Percentiles rank a stretch among this genome's conserved stretches.
These are phyloP conservation scores for Moringa oleifera DNA, from an alignment of 345 rosid species.

Conservation along the genomic window DNA sequence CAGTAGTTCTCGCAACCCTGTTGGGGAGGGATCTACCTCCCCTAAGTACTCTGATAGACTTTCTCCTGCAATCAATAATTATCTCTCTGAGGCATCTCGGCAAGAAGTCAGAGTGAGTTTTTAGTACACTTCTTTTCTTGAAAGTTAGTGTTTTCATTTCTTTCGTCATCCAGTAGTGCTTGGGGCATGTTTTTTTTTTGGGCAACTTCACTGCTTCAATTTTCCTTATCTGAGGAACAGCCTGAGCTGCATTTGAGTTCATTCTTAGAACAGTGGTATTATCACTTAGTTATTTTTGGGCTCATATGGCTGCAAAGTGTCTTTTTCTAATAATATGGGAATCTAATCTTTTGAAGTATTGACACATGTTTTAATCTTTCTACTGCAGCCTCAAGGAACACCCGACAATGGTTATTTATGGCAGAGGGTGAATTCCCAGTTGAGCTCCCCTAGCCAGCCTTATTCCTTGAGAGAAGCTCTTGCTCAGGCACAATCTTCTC, in stretches of 20 bases:
- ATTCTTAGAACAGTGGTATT: not conserved
- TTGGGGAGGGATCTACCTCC: constrained; percentile 75
- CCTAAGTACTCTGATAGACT: constrained; percentile 98
- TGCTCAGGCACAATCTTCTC: constrained; percentile 96
- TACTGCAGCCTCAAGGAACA: constrained; percentile 82
- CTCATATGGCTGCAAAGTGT: not conserved
- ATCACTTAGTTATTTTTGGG: too few relatives aligned
- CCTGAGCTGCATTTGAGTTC: not conserved
- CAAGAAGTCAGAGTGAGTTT: constrained; percentile 90
- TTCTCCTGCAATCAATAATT: constrained; percentile 90
- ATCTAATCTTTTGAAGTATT: too few relatives aligned
- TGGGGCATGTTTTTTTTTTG: not conserved
- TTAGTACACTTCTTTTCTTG: not conserved
- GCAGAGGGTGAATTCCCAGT: constrained; percentile 97
- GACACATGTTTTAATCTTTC: constrained; percentile 24
- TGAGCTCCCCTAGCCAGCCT: constrained; percentile 98
- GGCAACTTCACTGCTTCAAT: not conserved
- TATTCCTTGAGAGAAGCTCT: constrained; percentile 98
- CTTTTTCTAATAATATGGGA: constrained; percentile 1
- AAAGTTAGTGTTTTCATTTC: not conserved
- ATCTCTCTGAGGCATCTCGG: constrained; percentile 95
- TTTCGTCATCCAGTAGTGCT: not conserved
- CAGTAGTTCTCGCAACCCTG: constrained; percentile 82
- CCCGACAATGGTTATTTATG: constrained; percentile 88
- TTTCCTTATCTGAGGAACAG: not conserved